phyloP scores from a whole-genome alignment of 768 basidiomycete species.

The Pleurotus tuoliensis region DNA sequence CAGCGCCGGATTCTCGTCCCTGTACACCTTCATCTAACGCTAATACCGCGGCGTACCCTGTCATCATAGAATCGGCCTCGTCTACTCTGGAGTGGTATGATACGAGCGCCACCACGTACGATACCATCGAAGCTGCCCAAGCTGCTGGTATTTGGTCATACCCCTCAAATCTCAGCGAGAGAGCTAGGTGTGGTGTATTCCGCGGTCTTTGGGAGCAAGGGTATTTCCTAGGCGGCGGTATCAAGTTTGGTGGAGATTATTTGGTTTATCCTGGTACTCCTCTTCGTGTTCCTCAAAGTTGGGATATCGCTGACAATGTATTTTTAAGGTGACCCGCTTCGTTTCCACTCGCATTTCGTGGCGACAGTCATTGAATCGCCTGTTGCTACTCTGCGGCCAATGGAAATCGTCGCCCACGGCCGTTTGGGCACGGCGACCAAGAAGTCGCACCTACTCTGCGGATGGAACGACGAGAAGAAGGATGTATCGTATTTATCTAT shows the following conservation, averaged over 20 bases:
- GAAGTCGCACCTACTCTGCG: slow-evolving; percentile 89
- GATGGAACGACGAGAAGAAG: slow-evolving; percentile 73
- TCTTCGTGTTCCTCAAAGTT: not conserved
- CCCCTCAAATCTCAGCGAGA: slow-evolving; percentile 59
- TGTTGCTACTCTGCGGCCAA: slow-evolving; percentile 59
- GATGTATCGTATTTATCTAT: slow-evolving; percentile 73
- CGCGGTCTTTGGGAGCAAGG: slow-evolving; percentile 78
- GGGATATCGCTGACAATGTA: not conserved
- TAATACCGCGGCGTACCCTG: slow-evolving; percentile 35
- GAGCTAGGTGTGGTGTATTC: slow-evolving; percentile 78
- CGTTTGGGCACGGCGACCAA: slow-evolving; percentile 95
- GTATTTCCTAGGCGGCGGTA: slow-evolving; percentile 83
- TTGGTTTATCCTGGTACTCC: slow-evolving; percentile 89
- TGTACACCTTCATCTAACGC: not conserved
- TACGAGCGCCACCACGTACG: slow-evolving; percentile 37
- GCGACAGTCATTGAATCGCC: slow-evolving; percentile 75
- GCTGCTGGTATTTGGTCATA: slow-evolving; percentile 75
- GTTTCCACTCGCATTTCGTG: slow-evolving; percentile 96
- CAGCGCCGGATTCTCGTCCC: not conserved
- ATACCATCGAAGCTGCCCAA: slow-evolving; percentile 56
- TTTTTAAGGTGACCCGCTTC: slow-evolving; percentile 77
- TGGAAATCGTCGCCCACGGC: slow-evolving; percentile 95
- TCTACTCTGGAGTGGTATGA: slow-evolving; percentile 66
- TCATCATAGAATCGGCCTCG: slow-evolving; percentile 68
- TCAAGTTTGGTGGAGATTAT: slow-evolving; percentile 96